Base-by-base conservation (phyloP, 2,329 filamentous ascomycete species). In the Aspergillus phoenicis region DNA sequence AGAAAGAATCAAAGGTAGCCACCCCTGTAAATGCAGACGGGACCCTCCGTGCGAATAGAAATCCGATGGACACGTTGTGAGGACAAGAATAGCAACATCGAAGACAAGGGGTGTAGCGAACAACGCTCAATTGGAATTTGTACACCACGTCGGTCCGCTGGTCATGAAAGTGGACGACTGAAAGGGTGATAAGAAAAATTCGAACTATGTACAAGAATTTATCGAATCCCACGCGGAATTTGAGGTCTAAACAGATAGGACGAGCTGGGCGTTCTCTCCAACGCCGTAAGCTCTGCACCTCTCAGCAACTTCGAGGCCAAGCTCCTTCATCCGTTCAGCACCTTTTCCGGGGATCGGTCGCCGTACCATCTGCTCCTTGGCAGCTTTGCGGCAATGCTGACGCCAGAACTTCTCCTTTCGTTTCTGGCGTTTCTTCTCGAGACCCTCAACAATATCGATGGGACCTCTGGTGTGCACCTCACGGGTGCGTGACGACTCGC, bases 401-500 rank as follows among this genome's bases (percentile, higher is more conserved):
- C 93, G 89, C 74, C 91, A 89, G 71, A 93, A 90, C 78, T 97
- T 97, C 78, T 98, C 93, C 79, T 90, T 93, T 68, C 95, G 90
- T 66, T 95, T 89, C 80, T 95, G 91, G 26, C 93, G 89, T 81
- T 97, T 98, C 78, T 91, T 89, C 80, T 99, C 95, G 1, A 99
- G 85, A 8, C 95, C 95, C 76, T 97, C 96, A 77, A 97, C 91
- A 63, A 97, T 99, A 77, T 98, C 95, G 67, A 99, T 96, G 38
- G 95, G 93, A n/a, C 93, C 92, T 64, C 95, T 90, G 8, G 91
- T 85, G 65, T 95, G 92, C 45, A 87, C 80, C 54, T 89, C 84
- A 13, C 75, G 75, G 60, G 70, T 72, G 62, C 68, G 72, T 53
- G 76, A 74, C 47, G 70, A 64, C 59, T 76, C 69, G 58, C 70